phyloP scores from a whole-genome alignment of 306 rosid genomes.

The Erythrophleum fordii region DNA sequence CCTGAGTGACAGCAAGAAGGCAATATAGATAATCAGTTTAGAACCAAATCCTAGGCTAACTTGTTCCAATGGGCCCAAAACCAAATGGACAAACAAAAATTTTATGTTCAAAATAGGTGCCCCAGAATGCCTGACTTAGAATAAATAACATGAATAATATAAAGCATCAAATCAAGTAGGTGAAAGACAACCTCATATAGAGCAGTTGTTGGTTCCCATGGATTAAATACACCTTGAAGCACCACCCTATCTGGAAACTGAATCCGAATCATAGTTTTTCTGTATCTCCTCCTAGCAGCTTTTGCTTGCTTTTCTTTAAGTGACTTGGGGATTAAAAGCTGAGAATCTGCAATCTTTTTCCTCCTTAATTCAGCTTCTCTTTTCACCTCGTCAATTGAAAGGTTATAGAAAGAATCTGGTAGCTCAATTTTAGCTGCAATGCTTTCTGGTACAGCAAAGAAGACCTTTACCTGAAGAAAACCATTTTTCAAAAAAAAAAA shows the following conservation, averaged over 20 bases:
- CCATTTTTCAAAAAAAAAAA: conserved; percentile 9
- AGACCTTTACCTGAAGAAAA: conserved; percentile 69
- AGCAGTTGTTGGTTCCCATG: conserved; percentile 75
- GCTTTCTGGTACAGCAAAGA: conserved; percentile 91
- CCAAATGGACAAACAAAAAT: not conserved
- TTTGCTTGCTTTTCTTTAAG: conserved; percentile 90
- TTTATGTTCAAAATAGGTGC: conserved; percentile 5
- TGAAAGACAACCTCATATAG: conserved; percentile 76
- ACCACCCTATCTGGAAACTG: conserved; percentile 96
- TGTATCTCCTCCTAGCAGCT: conserved; percentile 70
- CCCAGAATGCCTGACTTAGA: not conserved
- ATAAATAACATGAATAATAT: conserved; percentile 4
- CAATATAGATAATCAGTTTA: not conserved
- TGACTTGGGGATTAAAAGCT: conserved; percentile 87
- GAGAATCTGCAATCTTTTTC: conserved; percentile 90
- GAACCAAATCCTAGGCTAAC: conserved; percentile 18
- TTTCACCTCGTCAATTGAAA: conserved; percentile 73
- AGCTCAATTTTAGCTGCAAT: conserved; percentile 83
- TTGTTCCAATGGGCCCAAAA: conserved; percentile 4
- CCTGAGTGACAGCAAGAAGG: conserved; percentile 24
- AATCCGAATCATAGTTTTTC: conserved; percentile 69
- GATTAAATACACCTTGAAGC: conserved; percentile 86
- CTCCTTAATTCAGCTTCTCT: conserved; percentile 89
- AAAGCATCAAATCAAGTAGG: conserved; percentile 14
- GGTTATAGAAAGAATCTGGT: conserved; percentile 87